Conservation (phyloP, 495 filamentous ascomycete genomes). For the Trichoderma virens region DNA sequence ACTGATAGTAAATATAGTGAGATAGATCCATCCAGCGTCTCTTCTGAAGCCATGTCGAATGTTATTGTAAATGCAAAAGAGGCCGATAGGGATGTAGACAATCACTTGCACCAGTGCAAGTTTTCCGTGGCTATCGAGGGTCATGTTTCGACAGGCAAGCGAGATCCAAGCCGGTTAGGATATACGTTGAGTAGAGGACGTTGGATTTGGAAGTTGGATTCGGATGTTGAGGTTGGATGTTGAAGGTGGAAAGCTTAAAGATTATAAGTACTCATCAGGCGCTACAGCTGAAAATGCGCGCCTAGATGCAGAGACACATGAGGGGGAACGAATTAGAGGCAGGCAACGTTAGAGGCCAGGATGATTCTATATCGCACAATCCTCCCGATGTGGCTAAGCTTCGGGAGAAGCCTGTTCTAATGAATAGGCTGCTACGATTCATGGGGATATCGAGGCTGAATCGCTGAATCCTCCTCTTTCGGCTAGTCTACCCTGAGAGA, state of each 20-base stretch:
- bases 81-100: background rate
- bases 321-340: too few species aligned
- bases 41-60: background rate
- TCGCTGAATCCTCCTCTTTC: background rate
- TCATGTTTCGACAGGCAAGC: background rate
- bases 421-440: background rate
- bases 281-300: too few species aligned
- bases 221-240: background rate
- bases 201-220: background rate
- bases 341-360: too few species aligned
- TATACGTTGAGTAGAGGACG: background rate
- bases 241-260: background rate
- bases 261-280: background rate
- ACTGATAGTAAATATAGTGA: background rate
- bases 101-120: background rate
- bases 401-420: background rate
- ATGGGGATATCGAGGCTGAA: background rate
- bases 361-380: background rate
- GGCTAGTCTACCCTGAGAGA: too few species aligned
- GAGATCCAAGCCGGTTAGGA: background rate
- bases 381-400: background rate
- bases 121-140: background rate
- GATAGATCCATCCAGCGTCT: background rate
- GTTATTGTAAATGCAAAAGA: conserved; percentile 1
- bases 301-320: too few species aligned